Base-by-base conservation (phyloP, 768 basidiomycete species). In the Leccinum subgranulosum region DNA sequence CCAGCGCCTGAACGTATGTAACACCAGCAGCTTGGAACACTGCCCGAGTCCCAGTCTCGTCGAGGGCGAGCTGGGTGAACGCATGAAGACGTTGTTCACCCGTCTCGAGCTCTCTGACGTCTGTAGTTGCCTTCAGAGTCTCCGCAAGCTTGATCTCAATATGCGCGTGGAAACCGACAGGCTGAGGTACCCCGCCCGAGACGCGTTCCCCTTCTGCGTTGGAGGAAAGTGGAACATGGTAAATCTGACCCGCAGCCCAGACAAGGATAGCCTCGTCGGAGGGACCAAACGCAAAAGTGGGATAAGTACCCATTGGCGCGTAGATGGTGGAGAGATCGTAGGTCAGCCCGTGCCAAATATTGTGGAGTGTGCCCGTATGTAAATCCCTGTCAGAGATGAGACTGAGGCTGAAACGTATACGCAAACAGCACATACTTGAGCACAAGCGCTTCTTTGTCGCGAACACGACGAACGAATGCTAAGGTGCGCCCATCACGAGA, bases 301-400 rank as follows among this genome's bases (percentile, higher is more conserved):
- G 88, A 62, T 90, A 90, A 41, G 88, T 90, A 11, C 87, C 86
- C 86, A 89, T 89, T 0, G 88, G 88, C 14, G 87, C 85, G 9
- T 83, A 88, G 51, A 88, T 76, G 10, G 69, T 67, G 21, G 76
- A 76, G n/a, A 85, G 75, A 66, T 90, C 88, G 63, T 87, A 88
- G 2, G 79, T 85, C 31, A 90, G 75, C 0, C 86, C 88, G 54
- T 88, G 72, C 85, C 85, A 90, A 17, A 84, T 69, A 64, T 89
- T 71, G 61, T 80, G 81, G 39, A 87, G 73, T 3, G 85, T 85
- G 17, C 88, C 88, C 1, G 85, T 86, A 39, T 75, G 66, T 19
- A 90, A 73, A 64, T 90, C 88, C 66, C 88, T 90, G 56, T 43
- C 53, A 31, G 21, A 34, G 39, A 48, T 53, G 11, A 67, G 57